These are phyloP conservation scores for Olyra latifolia DNA, from an alignment of 176 grass and related monocot species.

Conservation along the genomic window DNA sequence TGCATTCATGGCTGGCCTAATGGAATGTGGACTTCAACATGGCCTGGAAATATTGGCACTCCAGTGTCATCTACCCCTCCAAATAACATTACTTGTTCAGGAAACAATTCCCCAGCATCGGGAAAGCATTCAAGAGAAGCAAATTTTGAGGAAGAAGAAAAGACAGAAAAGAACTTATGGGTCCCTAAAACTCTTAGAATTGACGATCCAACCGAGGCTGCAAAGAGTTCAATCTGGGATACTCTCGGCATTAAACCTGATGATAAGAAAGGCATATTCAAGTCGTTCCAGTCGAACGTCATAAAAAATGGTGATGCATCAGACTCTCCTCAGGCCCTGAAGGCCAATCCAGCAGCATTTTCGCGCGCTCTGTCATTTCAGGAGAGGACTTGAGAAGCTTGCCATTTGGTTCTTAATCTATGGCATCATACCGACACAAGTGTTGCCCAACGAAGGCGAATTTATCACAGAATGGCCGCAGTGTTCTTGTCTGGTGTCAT, in stretches of 20 bases:
- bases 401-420: background rate
- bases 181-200: constrained; percentile 71
- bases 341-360: constrained; percentile 67
- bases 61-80: constrained; percentile 21
- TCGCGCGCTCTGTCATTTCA: constrained; percentile 58
- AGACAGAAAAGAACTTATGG: constrained; percentile 57
- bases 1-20: constrained; percentile 56
- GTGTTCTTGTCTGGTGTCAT: background rate
- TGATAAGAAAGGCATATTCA: constrained; percentile 51
- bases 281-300: constrained; percentile 47
- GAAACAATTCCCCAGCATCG: constrained; percentile 44
- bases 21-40: constrained; percentile 46
- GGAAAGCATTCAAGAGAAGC: constrained; percentile 82
- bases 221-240: constrained; percentile 76
- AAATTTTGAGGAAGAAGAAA: constrained; percentile 37
- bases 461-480: background rate
- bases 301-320: constrained; percentile 26
- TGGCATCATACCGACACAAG: background rate
- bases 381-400: constrained; percentile 58
- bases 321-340: constrained; percentile 55
- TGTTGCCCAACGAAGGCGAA: background rate
- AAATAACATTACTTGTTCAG: constrained; percentile 46
- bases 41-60: constrained; percentile 40
- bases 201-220: constrained; percentile 56
- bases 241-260: constrained; percentile 78